Evolutionary conservation across 176 grass and related monocot genomes (phyloP).

Genomic region (Bonia amplexicaulis): DNA sequence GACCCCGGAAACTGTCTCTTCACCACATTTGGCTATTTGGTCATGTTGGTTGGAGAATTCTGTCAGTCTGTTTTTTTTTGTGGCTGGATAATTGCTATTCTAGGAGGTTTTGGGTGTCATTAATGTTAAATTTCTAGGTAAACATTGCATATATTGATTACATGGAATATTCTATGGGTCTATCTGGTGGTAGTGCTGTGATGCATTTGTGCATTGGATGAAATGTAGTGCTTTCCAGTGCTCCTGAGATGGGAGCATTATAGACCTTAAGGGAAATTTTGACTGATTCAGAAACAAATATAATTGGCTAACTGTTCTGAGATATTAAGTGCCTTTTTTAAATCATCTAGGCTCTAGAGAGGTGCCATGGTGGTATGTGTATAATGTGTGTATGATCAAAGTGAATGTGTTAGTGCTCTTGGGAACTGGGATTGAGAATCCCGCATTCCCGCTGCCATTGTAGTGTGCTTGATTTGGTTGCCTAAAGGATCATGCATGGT

Average conservation of each 20-base stretch:
- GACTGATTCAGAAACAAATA: not conserved
- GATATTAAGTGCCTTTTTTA: not conserved
- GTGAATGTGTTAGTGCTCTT: not conserved
- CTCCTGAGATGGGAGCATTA: not conserved
- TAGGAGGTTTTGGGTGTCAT: not conserved
- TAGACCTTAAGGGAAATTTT: not conserved
- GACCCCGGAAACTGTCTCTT: not conserved
- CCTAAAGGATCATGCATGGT: not conserved
- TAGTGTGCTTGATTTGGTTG: not conserved
- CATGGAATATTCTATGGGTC: not conserved
- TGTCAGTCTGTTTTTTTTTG: not conserved
- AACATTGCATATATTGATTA: not conserved
- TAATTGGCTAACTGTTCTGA: not conserved
- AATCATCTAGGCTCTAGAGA: not conserved
- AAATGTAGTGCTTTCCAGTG: constrained; percentile 4
- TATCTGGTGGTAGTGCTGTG: not conserved
- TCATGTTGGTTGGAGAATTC: not conserved
- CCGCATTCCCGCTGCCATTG: not conserved
- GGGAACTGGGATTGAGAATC: not conserved
- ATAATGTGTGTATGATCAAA: not conserved
- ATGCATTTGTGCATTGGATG: not conserved
- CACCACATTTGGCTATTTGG: not conserved
- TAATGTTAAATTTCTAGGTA: not conserved
- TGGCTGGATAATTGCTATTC: not conserved
- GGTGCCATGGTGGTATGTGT: not conserved